Evolutionary conservation across 2,329 filamentous ascomycete genomes (phyloP).

Genomic region (Aspergillus awamori): DNA sequence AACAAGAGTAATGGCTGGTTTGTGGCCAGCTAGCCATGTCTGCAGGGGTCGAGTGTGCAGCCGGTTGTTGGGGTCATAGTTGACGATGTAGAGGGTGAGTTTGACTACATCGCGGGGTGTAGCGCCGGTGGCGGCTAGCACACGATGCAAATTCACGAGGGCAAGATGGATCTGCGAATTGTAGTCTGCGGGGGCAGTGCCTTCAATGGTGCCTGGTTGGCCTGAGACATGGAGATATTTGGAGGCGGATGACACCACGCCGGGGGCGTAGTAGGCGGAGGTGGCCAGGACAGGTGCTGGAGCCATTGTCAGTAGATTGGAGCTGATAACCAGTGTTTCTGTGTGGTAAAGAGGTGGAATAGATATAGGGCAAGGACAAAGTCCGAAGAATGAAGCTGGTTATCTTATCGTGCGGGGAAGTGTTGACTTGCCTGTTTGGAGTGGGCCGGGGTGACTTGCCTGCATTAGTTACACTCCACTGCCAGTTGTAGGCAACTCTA

Average conservation of each 20-base stretch:
- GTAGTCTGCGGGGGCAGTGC: slow-evolving; percentile 41
- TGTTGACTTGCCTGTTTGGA: not conserved
- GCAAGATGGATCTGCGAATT: slow-evolving; percentile 48
- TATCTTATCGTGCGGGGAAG: not conserved
- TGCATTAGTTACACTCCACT: not conserved
- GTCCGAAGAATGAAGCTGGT: no score
- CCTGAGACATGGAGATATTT: slow-evolving; percentile 30
- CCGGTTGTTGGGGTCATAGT: slow-evolving; percentile 44
- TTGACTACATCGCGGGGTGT: slow-evolving; percentile 45
- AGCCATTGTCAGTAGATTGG: not conserved
- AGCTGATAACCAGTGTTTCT: not conserved
- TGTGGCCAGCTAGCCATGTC: slow-evolving; percentile 34
- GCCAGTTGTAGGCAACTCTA: not conserved
- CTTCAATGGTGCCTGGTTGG: slow-evolving; percentile 39
- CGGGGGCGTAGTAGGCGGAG: slow-evolving; percentile 22
- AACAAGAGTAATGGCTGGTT: slow-evolving; percentile 48
- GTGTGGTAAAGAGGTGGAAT: not conserved
- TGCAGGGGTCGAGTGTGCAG: slow-evolving; percentile 44
- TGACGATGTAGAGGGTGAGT: slow-evolving; percentile 49
- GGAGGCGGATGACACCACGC: slow-evolving; percentile 9
- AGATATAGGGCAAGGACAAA: not conserved
- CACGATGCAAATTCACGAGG: slow-evolving; percentile 42
- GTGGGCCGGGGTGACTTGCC: slow-evolving; percentile 1
- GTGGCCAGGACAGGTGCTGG: slow-evolving; percentile 4
- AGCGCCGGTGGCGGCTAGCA: slow-evolving; percentile 42